A percentile compares a stretch with the other conserved stretches of the same genome.
Conservation (phyloP, 1,284 basidiomycete species). For the Ganoderma boninense region DNA sequence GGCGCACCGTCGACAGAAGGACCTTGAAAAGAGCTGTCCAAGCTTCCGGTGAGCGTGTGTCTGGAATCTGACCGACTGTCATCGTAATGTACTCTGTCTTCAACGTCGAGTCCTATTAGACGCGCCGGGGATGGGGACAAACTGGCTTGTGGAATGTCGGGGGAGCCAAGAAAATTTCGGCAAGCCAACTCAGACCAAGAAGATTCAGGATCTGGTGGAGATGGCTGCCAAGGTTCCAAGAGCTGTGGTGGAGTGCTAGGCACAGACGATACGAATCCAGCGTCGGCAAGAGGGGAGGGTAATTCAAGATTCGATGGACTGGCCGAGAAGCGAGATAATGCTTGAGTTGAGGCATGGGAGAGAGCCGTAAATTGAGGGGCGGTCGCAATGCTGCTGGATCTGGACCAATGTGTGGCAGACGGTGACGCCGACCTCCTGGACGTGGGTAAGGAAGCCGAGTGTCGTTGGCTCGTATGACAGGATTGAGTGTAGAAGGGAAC, state of each 20-base stretch:
- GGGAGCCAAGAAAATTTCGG: background rate
- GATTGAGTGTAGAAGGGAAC: slow-evolving; percentile 26
- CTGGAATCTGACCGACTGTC: background rate
- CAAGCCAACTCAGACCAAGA: slow-evolving; percentile 11
- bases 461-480: background rate
- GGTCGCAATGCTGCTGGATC: background rate
- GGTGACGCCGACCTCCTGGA: background rate
- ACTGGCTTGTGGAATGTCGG: slow-evolving; percentile 26
- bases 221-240: background rate
- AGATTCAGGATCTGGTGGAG: slow-evolving; percentile 15
- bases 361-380: background rate
- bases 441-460: no score
- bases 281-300: background rate
- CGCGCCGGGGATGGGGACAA: slow-evolving; percentile 15
- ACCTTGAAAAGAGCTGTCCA: background rate
- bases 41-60: background rate
- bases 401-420: background rate
- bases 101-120: background rate
- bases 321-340: background rate
- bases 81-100: background rate
- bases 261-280: slow-evolving; percentile 20
- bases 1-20: background rate
- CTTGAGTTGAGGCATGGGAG: background rate
- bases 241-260: background rate
- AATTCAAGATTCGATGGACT: slow-evolving; percentile 12